Evolutionary conservation across 352 stramenopile genomes (phyloP), one percentile per base, ranked within the genome.

Genomic region (Phytophthora podocarpi): DNA sequence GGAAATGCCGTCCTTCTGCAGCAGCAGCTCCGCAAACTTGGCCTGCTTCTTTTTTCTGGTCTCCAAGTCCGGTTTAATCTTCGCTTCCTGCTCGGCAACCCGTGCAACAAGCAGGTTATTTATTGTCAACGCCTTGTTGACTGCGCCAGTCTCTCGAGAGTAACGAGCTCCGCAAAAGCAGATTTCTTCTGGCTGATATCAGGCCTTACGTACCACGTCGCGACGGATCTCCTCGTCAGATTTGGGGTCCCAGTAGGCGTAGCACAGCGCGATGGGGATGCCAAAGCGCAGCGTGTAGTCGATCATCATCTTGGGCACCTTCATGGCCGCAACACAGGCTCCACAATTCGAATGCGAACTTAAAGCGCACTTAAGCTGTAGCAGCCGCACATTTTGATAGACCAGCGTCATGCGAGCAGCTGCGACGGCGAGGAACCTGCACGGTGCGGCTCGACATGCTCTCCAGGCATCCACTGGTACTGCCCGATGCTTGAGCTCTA

Each of bases 281-380:
- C 80, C 78, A 64, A 95, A 90, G 67, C 90, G 70, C 39, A 85
- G 45, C 20, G 55, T 67, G 62, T 93, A 95, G 62, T 95, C 83
- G 42, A 94, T 42, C 47, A 95, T 23, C 87, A 95, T 92, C 70
- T 91, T 93, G 50, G 71, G 56, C 55, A 95, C 74, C 70, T 93
- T 93, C 80, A 95, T 89, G 18, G 39, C 64, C 9, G 16, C n/a
- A n/a, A n/a, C n/a, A n/a, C n/a, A n/a, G n/a, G n/a, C n/a, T n/a
- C n/a, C n/a, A 31, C 23, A 36, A 41, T 6, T 20, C 13, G 12
- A 57, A 28, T 47, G 32, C 48, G 39, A 36, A 68, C 60, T 56
- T 61, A 60, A 57, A 18, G 0, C 40, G 48, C 52, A 61, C 40
- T 48, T 61, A 57, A 42, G 11, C 9, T 1, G 10, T 36, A 8